Evolutionary conservation across 352 stramenopile genomes (phyloP).

Genomic region (Elongisporangium prolatum): DNA sequence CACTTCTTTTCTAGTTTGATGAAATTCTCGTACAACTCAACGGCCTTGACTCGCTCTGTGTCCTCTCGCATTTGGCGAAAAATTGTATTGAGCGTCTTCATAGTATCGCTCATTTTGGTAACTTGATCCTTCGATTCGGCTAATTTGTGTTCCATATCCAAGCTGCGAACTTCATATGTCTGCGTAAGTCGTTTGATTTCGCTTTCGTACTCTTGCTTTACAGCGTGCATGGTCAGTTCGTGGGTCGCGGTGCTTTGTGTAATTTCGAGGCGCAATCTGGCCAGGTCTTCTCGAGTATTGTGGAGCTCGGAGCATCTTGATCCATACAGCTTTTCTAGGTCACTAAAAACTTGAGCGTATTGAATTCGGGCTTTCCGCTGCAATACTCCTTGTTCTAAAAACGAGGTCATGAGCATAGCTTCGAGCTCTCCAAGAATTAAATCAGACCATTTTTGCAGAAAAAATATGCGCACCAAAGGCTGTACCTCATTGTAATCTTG

Average conservation of each 20-base stretch:
- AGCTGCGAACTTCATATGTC: slow-evolving; percentile 42
- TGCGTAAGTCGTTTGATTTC: slow-evolving; percentile 45
- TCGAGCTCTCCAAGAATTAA: slow-evolving; percentile 83
- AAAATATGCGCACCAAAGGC: slow-evolving; percentile 60
- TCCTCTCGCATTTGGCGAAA: slow-evolving; percentile 93
- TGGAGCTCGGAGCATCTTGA: slow-evolving; percentile 27
- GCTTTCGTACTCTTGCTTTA: slow-evolving; percentile 40
- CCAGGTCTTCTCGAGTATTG: slow-evolving; percentile 25
- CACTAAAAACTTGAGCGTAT: slow-evolving; percentile 77
- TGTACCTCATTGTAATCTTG: slow-evolving; percentile 13
- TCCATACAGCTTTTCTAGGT: slow-evolving; percentile 53
- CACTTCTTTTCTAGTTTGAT: slow-evolving; percentile 69
- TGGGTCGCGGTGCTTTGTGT: slow-evolving; percentile 24
- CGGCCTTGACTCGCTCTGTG: slow-evolving; percentile 82
- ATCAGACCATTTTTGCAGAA: slow-evolving; percentile 90
- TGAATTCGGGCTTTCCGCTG: slow-evolving; percentile 74
- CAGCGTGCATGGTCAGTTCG: slow-evolving; percentile 28
- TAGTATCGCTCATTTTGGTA: slow-evolving; percentile 89
- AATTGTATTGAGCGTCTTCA: slow-evolving; percentile 91
- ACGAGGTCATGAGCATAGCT: slow-evolving; percentile 83
- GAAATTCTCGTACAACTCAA: slow-evolving; percentile 84
- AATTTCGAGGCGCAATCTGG: slow-evolving; percentile 34
- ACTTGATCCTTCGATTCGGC: slow-evolving; percentile 74
- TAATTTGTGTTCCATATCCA: slow-evolving; percentile 69
- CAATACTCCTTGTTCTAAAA: slow-evolving; percentile 84